Evolutionary conservation across 2,329 filamentous ascomycete species (phyloP).

Genomic region (Pseudocercospora crystallina): DNA sequence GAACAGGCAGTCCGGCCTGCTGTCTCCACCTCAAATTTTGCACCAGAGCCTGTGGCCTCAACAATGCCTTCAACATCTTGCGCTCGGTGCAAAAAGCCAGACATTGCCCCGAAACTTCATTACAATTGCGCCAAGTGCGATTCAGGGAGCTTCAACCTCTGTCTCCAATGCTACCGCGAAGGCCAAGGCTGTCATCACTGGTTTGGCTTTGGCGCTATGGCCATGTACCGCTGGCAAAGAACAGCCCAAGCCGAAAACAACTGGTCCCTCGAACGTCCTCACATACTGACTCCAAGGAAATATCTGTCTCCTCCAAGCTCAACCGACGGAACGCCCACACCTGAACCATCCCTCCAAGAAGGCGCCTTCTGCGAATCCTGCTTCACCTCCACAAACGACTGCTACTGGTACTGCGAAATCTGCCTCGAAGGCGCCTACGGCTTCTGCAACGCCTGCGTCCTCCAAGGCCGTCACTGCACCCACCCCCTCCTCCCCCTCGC

Average conservation of each 20-base stretch:
- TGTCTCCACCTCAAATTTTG: slow-evolving; percentile 28
- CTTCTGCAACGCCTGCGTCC: slow-evolving; percentile 85
- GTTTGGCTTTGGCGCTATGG: slow-evolving; percentile 80
- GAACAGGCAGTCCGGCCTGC: slow-evolving; percentile 22
- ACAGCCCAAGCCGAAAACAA: slow-evolving; percentile 41
- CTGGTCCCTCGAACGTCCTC: slow-evolving; percentile 50
- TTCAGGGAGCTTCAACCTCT: slow-evolving; percentile 73
- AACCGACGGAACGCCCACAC: neutral
- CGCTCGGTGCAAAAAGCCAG: slow-evolving; percentile 64
- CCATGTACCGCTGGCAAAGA: slow-evolving; percentile 50
- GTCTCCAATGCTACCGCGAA: slow-evolving; percentile 73
- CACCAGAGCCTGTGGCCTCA: slow-evolving; percentile 43
- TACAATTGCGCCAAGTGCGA: slow-evolving; percentile 76
- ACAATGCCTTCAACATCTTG: slow-evolving; percentile 61
- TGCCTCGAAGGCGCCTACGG: slow-evolving; percentile 96
- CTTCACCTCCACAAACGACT: slow-evolving; percentile 70
- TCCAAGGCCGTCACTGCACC: slow-evolving; percentile 75
- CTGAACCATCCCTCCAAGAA: slow-evolving; percentile 56
- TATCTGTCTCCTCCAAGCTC: slow-evolving; percentile 36
- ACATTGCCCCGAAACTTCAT: slow-evolving; percentile 84
- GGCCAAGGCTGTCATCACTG: slow-evolving; percentile 80
- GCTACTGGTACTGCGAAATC: slow-evolving; percentile 82
- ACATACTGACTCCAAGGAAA: slow-evolving; percentile 51
- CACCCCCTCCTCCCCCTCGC: slow-evolving; percentile 77
- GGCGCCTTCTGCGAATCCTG: slow-evolving; percentile 85